phyloP scores from a whole-genome alignment of 2,329 filamentous ascomycete species.

The Ceratocystis smalleyi region DNA sequence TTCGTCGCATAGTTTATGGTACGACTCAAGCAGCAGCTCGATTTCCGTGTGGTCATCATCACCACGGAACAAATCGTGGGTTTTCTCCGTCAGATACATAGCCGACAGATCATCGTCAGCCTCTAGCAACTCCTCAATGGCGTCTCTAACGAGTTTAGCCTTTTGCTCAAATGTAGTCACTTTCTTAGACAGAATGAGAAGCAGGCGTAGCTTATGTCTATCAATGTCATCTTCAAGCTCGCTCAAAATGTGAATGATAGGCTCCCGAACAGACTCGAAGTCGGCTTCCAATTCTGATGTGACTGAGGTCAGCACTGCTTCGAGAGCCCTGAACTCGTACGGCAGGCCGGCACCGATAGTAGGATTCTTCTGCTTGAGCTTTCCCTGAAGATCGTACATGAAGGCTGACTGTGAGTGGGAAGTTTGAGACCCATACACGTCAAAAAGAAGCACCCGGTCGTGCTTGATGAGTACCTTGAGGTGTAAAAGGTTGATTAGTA shows the following conservation, averaged over 20 bases:
- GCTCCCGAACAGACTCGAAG: conserved; percentile 84
- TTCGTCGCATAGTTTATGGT: conserved; percentile 95
- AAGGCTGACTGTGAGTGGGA: conserved; percentile 93
- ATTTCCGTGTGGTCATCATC: conserved; percentile 90
- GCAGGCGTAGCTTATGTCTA: conserved; percentile 74
- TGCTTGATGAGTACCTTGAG: conserved; percentile 90
- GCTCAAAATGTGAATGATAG: conserved; percentile 72
- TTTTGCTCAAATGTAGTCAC: conserved; percentile 96
- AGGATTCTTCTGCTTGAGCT: conserved; percentile 58
- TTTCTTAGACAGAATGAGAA: conserved; percentile 89
- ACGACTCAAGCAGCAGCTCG: conserved; percentile 91
- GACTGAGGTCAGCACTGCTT: conserved; percentile 87
- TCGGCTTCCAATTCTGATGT: conserved; percentile 85
- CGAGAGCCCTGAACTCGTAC: conserved; percentile 90
- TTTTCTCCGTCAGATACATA: conserved; percentile 92
- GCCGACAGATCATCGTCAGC: conserved; percentile 86
- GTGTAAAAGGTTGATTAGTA: conserved; percentile 91
- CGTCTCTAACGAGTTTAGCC: conserved; percentile 80
- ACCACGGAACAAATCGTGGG: conserved; percentile 52
- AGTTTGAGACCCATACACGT: conserved; percentile 86
- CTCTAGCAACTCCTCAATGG: conserved; percentile 87
- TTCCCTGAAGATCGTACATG: conserved; percentile 93
- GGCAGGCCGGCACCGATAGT: conserved; percentile 44
- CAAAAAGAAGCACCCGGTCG: conserved; percentile 86
- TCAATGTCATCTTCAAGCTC: conserved; percentile 96